Conservation (phyloP, 2,329 filamentous ascomycete genomes). For the Aspergillus fischeri region DNA sequence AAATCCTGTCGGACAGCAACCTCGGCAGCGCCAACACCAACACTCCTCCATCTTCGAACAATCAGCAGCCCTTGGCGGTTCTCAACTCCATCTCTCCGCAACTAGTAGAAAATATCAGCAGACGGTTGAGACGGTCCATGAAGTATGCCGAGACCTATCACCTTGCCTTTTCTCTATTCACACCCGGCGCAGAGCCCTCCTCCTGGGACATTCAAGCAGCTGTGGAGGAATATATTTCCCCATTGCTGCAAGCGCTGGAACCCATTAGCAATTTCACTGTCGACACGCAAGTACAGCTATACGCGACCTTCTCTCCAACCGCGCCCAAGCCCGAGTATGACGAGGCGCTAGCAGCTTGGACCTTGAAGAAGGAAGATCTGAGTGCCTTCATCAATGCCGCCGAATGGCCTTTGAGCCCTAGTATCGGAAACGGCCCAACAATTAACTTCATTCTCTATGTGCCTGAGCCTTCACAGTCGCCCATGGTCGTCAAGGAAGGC, state of each 20-base stretch:
- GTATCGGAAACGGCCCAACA: conserved; percentile 87
- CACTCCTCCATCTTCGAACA: conserved; percentile 17
- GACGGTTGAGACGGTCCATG: conserved; percentile 75
- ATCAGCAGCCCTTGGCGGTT: conserved; percentile 27
- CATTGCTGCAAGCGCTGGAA: conserved; percentile 72
- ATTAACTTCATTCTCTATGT: conserved; percentile 95
- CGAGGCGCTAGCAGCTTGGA: conserved; percentile 55
- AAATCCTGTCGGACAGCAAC: conserved; percentile 60
- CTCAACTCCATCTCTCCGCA: conserved; percentile 41
- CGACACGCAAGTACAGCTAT: conserved; percentile 92
- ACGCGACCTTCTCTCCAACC: conserved; percentile 66
- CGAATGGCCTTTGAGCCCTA: conserved; percentile 93
- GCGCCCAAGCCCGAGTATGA: conserved; percentile 56
- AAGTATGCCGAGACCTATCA: conserved; percentile 94
- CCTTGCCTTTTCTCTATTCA: conserved; percentile 92
- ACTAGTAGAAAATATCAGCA: conserved; percentile 55
- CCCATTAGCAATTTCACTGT: conserved; percentile 93
- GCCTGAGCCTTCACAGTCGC: conserved; percentile 63
- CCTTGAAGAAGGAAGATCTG: conserved; percentile 76
- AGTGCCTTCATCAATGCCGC: conserved; percentile 96
- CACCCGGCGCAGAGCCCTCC: conserved; percentile 69
- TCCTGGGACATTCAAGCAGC: conserved; percentile 88
- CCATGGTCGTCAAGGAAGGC: conserved; percentile 57
- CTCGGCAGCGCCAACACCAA: conserved; percentile 19
- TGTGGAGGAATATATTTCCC: conserved; percentile 73